Evolutionary conservation across 139 green algal species (phyloP).

Genomic region (Coelastrella sp.): DNA sequence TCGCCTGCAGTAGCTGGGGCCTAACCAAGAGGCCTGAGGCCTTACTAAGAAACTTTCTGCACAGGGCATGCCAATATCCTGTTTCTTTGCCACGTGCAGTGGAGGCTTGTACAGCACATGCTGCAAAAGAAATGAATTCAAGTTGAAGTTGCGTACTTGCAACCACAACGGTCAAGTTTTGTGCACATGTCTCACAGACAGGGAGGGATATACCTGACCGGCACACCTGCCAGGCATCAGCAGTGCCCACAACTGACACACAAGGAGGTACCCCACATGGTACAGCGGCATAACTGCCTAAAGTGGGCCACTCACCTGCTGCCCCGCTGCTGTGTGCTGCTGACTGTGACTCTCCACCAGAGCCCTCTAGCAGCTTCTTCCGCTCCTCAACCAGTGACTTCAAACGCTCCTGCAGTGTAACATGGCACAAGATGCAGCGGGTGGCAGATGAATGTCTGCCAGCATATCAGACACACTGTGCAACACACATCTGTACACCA

Average conservation of each 20-base stretch:
- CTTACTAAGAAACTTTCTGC: no score
- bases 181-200: no score
- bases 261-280: not conserved
- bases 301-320: not conserved
- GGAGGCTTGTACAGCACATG: not conserved
- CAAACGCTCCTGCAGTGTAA: slow-evolving; percentile 61
- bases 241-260: not conserved
- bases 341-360: slow-evolving; percentile 1
- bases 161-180: no score
- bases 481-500: not conserved
- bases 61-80: no score
- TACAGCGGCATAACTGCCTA: not conserved
- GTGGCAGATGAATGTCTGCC: not conserved
- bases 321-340: slow-evolving; percentile 2
- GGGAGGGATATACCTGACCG: no score
- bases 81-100: no score
- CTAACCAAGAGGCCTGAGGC: no score
- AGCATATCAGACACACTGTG: not conserved
- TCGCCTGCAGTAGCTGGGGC: no score
- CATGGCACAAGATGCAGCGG: not conserved
- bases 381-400: slow-evolving; percentile 73
- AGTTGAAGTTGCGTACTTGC: no score
- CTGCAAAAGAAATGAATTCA: not conserved
- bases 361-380: slow-evolving; percentile 69
- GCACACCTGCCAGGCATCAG: no score